phyloP scores from a whole-genome alignment of 257 asterid species.

The Hygrophila difformis region DNA sequence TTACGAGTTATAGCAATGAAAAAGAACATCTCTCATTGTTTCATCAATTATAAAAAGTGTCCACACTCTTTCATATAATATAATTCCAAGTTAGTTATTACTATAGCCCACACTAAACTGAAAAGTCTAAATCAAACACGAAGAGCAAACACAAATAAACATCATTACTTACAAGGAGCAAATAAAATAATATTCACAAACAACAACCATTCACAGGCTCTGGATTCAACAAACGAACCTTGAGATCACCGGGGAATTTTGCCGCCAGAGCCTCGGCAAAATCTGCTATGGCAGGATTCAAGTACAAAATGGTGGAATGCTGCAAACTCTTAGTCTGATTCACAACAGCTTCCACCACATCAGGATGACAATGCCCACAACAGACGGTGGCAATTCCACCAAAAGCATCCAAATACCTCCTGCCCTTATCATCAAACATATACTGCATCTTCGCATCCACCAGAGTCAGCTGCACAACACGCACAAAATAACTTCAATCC shows the following conservation, averaged over 20 bases:
- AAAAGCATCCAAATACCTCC: conserved; percentile 79
- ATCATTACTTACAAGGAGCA: no score
- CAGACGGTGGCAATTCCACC: conserved; percentile 93
- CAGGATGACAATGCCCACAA: conserved; percentile 93
- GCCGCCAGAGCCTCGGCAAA: conserved; percentile 85
- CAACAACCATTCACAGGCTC: no score
- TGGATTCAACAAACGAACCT: conserved; percentile 29
- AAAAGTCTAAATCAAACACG: no score
- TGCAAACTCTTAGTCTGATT: conserved; percentile 71
- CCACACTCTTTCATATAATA: no score
- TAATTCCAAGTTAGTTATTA: no score
- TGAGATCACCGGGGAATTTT: conserved; percentile 76
- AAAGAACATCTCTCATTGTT: no score
- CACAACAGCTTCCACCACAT: conserved; percentile 73
- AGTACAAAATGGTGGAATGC: conserved; percentile 76
- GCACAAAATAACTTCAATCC: no score
- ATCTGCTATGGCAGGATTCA: conserved; percentile 74
- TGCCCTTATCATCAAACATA: conserved; percentile 69
- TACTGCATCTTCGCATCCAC: conserved; percentile 97
- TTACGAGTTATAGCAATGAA: background rate
- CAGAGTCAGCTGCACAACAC: conserved; percentile 50
- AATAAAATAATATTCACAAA: no score
- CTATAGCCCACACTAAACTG: no score
- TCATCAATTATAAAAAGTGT: no score
- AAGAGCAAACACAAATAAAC: background rate